Evolutionary conservation across 148 eudicot genomes (phyloP).

Genomic region (Polygonum maritimum): DNA sequence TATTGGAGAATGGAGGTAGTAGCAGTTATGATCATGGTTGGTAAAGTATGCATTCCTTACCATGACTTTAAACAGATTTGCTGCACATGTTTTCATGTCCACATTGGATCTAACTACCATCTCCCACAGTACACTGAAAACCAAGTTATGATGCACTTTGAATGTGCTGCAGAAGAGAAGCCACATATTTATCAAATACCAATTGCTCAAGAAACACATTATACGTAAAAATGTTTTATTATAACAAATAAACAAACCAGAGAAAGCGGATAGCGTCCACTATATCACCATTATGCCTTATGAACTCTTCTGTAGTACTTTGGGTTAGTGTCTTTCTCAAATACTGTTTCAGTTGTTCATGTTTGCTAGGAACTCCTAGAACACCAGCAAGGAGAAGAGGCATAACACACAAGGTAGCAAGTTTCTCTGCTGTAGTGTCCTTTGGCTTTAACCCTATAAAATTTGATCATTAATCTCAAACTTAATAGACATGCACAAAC

Average conservation of each 20-base stretch:
- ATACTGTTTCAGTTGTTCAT: constrained; percentile 52
- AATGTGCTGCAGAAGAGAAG: constrained; percentile 44
- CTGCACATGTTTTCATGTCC: constrained; percentile 71
- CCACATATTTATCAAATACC: constrained; percentile 8
- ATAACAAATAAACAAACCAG: constrained; percentile 36
- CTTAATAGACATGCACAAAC: background rate
- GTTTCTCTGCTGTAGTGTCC: constrained; percentile 55
- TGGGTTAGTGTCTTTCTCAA: constrained; percentile 53
- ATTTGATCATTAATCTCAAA: too few species aligned
- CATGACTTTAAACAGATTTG: constrained; percentile 74
- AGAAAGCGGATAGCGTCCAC: constrained; percentile 71
- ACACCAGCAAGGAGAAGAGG: constrained; percentile 92
- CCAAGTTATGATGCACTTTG: constrained; percentile 62
- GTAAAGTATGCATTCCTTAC: constrained; percentile 29
- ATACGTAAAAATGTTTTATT: constrained; percentile 6
- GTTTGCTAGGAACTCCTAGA: constrained; percentile 70
- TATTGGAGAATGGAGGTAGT: too few species aligned
- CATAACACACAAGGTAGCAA: constrained; percentile 64
- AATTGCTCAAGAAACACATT: background rate
- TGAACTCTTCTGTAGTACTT: constrained; percentile 38
- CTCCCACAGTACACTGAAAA: constrained; percentile 84
- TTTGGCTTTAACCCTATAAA: constrained; percentile 60
- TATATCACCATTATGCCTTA: constrained; percentile 41
- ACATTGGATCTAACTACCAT: constrained; percentile 86
- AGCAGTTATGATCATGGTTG: too few species aligned